These are phyloP conservation scores for Cenchrus fungigraminus DNA, from an alignment of 176 grass and related monocot genomes.

Conservation along the genomic window DNA sequence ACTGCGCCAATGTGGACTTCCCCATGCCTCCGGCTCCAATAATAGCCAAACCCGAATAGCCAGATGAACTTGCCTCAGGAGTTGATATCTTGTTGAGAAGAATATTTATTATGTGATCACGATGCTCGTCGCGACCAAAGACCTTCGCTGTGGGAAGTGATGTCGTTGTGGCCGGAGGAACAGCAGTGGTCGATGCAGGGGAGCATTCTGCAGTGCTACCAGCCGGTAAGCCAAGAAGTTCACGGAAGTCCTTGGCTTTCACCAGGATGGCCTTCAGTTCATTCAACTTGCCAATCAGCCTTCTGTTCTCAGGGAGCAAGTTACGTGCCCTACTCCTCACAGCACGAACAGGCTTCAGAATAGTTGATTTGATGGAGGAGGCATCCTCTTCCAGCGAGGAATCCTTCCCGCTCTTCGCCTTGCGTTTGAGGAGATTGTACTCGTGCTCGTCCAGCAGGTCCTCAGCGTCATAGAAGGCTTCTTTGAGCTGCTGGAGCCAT, in stretches of 20 bases:
- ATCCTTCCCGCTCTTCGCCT: not conserved
- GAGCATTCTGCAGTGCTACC: too few species aligned
- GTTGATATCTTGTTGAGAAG: not conserved
- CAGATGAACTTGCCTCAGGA: not conserved
- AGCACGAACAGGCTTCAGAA: not conserved
- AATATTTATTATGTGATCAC: slow-evolving; percentile 7
- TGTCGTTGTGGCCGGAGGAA: not conserved
- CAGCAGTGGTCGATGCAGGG: rapidly evolving
- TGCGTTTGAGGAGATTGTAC: slow-evolving; percentile 26
- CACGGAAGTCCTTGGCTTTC: not conserved
- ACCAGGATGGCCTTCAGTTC: not conserved
- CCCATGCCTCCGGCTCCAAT: not conserved
- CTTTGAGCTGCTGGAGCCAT: slow-evolving; percentile 39
- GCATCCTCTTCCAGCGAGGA: not conserved
- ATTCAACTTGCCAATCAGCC: not conserved
- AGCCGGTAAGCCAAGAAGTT: not conserved
- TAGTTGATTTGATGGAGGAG: not conserved
- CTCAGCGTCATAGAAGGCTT: slow-evolving; percentile 20
- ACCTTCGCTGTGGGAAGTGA: not conserved
- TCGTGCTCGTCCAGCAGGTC: slow-evolving; percentile 35
- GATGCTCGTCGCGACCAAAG: slow-evolving; percentile 13
- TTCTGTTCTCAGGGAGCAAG: not conserved
- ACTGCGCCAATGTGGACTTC: slow-evolving; percentile 17
- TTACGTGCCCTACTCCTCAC: not conserved
- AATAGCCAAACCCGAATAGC: slow-evolving; percentile 9